Conservation (phyloP, 2,329 filamentous ascomycete genomes). For the Trichoderma atrobrunneum region DNA sequence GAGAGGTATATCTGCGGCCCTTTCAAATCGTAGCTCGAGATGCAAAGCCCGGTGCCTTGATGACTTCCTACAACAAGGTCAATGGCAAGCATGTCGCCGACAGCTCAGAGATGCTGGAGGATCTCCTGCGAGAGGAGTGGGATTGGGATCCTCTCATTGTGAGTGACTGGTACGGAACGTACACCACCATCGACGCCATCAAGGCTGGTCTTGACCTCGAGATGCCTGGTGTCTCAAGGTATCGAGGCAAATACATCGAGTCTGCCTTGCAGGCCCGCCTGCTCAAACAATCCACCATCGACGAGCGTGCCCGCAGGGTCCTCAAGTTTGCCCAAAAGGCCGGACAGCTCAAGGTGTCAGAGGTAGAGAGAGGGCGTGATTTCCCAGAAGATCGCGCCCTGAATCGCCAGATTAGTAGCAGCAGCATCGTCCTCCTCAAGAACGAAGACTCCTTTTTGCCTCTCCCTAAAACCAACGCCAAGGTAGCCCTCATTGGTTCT, state of each 20-base stretch:
- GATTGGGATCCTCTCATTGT: slow-evolving; percentile 5
- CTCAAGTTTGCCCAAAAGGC: not conserved
- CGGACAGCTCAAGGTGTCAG: not conserved
- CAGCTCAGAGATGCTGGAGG: not conserved
- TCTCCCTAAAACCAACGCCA: not conserved
- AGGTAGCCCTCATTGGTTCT: slow-evolving; percentile 1
- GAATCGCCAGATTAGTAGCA: not conserved
- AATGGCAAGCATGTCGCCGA: slow-evolving; percentile 1
- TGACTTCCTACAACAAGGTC: slow-evolving; percentile 10
- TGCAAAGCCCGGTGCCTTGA: not conserved
- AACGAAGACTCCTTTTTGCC: not conserved
- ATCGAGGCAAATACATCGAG: slow-evolving; percentile 4
- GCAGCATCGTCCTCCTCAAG: not conserved
- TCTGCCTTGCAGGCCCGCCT: not conserved
- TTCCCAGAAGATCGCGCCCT: not conserved
- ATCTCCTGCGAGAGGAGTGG: not conserved
- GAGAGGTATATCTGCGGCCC: not conserved
- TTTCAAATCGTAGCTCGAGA: slow-evolving; percentile 6
- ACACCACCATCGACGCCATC: not conserved
- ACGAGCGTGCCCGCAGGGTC: not conserved
- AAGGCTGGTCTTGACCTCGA: slow-evolving; percentile 1
- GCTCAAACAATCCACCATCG: not conserved
- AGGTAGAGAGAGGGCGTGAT: not conserved
- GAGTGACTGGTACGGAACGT: slow-evolving; percentile 2
- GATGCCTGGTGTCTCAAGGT: slow-evolving; percentile 4